A percentile compares a stretch with the other conserved stretches of the same genome.
Conservation (phyloP, 495 filamentous ascomycete genomes). For the Penicillium psychrofluorescens region DNA sequence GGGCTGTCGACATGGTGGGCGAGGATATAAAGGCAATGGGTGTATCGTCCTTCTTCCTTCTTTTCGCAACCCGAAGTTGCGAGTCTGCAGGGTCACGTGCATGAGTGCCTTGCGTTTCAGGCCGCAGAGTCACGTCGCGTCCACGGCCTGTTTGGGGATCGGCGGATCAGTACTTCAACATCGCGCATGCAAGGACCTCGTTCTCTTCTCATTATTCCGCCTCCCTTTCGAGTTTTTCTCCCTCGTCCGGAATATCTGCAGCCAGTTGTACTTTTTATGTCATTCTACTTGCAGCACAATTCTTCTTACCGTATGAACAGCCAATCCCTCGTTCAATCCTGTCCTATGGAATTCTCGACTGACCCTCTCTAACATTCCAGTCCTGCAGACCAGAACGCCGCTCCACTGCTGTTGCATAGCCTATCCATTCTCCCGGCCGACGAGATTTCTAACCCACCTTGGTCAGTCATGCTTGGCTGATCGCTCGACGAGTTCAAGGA, state of each 20-base stretch:
- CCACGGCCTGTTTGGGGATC: conserved; percentile 34
- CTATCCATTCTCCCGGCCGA: conserved; percentile 23
- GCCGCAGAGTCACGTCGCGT: conserved; percentile 42
- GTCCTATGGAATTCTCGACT: background rate
- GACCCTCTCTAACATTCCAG: conserved; percentile 18
- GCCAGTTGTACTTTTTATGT: too few relatives aligned
- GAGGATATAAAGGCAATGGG: conserved; percentile 21
- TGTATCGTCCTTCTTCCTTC: background rate
- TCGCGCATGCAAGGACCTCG: conserved; percentile 35
- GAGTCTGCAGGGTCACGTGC: conserved; percentile 6
- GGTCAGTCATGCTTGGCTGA: conserved; percentile 8
- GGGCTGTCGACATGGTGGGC: conserved; percentile 49
- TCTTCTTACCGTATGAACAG: too few relatives aligned
- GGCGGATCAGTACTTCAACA: conserved; percentile 23
- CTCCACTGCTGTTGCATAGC: conserved; percentile 18
- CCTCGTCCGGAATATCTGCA: too few relatives aligned
- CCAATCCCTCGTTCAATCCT: background rate
- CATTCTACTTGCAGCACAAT: too few relatives aligned
- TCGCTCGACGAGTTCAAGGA: background rate
- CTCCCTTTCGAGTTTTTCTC: conserved; percentile 2
- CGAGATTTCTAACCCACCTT: conserved; percentile 1
- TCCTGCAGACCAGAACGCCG: conserved; percentile 12
- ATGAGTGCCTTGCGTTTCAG: conserved; percentile 4
- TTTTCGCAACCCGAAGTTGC: background rate
- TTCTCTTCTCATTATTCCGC: conserved; percentile 12